These are phyloP conservation scores for Iris pallida DNA, from an alignment of 116 monocot species.

Conservation along the genomic window DNA sequence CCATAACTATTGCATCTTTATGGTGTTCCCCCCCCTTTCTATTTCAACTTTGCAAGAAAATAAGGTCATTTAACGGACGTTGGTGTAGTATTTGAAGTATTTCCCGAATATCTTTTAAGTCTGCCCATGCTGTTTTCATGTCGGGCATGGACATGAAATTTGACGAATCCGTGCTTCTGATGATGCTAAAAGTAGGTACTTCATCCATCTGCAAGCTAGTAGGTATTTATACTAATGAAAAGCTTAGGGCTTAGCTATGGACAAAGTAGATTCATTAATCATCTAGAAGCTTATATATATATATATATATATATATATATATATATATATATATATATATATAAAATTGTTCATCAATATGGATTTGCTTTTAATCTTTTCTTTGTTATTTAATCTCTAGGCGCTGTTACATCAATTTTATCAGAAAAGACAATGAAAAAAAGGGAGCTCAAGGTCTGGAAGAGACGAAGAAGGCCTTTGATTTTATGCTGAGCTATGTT, in stretches of 20 bases:
- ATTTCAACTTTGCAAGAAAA: too few species aligned
- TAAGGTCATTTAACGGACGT: too few species aligned
- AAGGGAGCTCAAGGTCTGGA: constrained; percentile 82
- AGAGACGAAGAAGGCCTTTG: constrained; percentile 93
- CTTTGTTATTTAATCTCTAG: constrained; percentile 34
- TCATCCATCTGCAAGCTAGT: background rate
- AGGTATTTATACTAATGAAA: background rate
- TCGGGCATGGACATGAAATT: too few species aligned
- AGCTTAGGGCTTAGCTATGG: too few species aligned
- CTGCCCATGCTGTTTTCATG: too few species aligned
- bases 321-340: background rate
- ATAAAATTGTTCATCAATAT: background rate
- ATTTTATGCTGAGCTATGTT: constrained; percentile 89
- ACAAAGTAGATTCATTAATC: background rate
- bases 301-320: background rate
- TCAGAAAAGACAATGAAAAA: constrained; percentile 81
- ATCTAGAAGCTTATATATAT: background rate
- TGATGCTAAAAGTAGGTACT: background rate
- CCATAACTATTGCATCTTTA: too few species aligned
- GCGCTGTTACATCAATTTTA: constrained; percentile 90
- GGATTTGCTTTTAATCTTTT: background rate
- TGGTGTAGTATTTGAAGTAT: too few species aligned
- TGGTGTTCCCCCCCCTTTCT: too few species aligned
- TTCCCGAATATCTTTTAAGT: too few species aligned
- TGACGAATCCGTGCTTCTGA: background rate